Conservation (phyloP, 305 asterid genomes). For the Rubia tinctorum region DNA sequence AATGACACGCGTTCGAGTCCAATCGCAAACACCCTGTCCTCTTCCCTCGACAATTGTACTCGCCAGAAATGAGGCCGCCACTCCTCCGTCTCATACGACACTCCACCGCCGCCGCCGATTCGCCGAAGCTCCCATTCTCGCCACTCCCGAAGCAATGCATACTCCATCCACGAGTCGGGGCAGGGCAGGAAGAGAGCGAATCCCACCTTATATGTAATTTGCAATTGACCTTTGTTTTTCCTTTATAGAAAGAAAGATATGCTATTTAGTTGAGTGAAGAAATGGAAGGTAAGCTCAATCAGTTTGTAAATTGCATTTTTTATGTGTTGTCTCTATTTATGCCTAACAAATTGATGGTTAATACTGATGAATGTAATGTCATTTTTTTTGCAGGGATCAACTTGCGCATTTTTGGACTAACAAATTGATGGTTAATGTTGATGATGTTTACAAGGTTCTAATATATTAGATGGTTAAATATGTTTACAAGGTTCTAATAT, state of each 20-base stretch:
- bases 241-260: no score
- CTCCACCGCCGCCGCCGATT: no score
- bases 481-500: not conserved
- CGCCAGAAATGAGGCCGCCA: conserved; percentile 62
- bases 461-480: no score
- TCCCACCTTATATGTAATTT: no score
- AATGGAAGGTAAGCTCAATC: conserved; percentile 67
- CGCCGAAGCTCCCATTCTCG: no score
- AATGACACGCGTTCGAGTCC: conserved; percentile 69
- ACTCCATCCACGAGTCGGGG: no score
- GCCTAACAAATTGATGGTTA: not conserved
- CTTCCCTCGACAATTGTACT: conserved; percentile 55
- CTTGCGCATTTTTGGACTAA: conserved; percentile 85
- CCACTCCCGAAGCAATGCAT: no score
- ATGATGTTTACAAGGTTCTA: no score
- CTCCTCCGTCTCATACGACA: conserved; percentile 32
- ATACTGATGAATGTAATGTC: not conserved
- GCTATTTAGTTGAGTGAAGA: no score
- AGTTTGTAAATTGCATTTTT: not conserved
- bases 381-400: conserved; percentile 70
- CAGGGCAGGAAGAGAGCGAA: no score
- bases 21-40: conserved; percentile 67
- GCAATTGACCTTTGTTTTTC: no score
- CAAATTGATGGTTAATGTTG: no score
- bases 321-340: not conserved